These are phyloP conservation scores for Cryphonectria parasitica DNA, from an alignment of 2,329 filamentous ascomycete species.

Conservation along the genomic window DNA sequence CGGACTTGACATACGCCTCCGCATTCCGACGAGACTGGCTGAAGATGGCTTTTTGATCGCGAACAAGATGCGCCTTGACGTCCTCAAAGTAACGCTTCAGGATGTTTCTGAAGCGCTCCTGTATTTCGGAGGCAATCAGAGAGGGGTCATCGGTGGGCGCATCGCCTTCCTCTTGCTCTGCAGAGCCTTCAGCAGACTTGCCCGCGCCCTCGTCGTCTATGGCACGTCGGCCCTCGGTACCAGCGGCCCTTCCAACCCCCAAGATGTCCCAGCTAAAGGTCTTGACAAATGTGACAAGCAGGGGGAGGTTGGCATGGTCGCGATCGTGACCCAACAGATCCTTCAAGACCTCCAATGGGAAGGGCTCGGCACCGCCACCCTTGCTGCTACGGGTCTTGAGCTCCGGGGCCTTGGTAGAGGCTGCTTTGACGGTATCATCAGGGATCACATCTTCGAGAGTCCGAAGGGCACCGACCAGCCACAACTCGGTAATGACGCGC, in stretches of 20 bases:
- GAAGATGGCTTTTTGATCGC: conserved; percentile 89
- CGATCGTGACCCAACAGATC: conserved; percentile 92
- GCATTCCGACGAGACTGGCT: conserved; percentile 92
- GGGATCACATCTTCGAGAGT: conserved; percentile 73
- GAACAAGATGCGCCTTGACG: conserved; percentile 82
- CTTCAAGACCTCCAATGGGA: conserved; percentile 96
- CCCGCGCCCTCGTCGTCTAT: conserved; percentile 80
- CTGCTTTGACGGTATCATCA: conserved; percentile 65
- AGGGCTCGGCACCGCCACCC: conserved; percentile 78
- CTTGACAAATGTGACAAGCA: conserved; percentile 95
- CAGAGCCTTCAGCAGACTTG: conserved; percentile 45
- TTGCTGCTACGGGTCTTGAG: conserved; percentile 63
- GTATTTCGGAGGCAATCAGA: conserved; percentile 75
- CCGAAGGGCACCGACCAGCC: conserved; percentile 86
- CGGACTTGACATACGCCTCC: conserved; percentile 97
- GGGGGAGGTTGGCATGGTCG: conserved; percentile 86
- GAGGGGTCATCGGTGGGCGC: conserved; percentile 66
- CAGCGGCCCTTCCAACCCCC: conserved; percentile 69
- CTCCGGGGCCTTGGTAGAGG: conserved; percentile 65
- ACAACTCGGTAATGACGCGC: conserved; percentile 90
- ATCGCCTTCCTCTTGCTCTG: conserved; percentile 54
- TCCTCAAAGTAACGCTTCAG: conserved; percentile 89
- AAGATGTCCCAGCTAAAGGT: conserved; percentile 95
- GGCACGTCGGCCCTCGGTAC: conserved; percentile 78
- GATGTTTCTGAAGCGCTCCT: conserved; percentile 84